These are phyloP conservation scores for Lagerstroemia speciosa DNA, from an alignment of 345 rosid genomes.

Conservation along the genomic window DNA sequence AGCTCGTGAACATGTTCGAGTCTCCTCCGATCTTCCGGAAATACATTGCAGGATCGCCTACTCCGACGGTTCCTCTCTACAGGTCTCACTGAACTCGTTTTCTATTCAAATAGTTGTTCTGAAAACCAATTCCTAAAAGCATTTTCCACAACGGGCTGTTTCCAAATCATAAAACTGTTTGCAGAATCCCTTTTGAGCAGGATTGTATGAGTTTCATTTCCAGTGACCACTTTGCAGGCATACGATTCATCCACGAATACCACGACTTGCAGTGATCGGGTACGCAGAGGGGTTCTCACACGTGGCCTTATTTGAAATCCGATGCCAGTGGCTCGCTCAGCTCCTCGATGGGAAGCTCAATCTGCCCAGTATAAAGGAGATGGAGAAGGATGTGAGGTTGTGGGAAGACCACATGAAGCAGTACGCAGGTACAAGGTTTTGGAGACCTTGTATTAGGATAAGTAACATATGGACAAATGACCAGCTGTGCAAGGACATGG, in stretches of 20 bases:
- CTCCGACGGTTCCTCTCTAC: conserved; percentile 21
- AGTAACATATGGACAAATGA: conserved; percentile 22
- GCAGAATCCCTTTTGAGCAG: no score
- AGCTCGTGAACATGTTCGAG: conserved; percentile 21
- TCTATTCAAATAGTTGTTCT: background rate
- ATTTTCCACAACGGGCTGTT: no score
- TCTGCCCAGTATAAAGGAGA: conserved; percentile 18
- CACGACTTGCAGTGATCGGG: conserved; percentile 24
- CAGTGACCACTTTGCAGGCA: conserved; percentile 15
- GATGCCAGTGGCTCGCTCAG: conserved; percentile 23
- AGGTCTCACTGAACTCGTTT: conserved; percentile 8
- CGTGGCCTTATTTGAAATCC: conserved; percentile 15
- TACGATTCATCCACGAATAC: conserved; percentile 26
- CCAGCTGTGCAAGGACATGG: conserved; percentile 26
- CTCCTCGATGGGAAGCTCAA: conserved; percentile 14
- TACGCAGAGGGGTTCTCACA: conserved; percentile 19
- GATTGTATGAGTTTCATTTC: no score
- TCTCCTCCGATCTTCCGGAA: conserved; percentile 19
- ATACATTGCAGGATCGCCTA: conserved; percentile 9
- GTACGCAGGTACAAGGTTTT: conserved; percentile 9
- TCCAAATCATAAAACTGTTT: no score
- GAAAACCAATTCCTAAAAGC: background rate
- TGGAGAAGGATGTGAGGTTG: conserved; percentile 18
- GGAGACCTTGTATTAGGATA: conserved; percentile 17
- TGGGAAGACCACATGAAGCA: conserved; percentile 23